Evolutionary conservation across 129 eudicot genomes (phyloP).

Genomic region (Lactuca saligna): DNA sequence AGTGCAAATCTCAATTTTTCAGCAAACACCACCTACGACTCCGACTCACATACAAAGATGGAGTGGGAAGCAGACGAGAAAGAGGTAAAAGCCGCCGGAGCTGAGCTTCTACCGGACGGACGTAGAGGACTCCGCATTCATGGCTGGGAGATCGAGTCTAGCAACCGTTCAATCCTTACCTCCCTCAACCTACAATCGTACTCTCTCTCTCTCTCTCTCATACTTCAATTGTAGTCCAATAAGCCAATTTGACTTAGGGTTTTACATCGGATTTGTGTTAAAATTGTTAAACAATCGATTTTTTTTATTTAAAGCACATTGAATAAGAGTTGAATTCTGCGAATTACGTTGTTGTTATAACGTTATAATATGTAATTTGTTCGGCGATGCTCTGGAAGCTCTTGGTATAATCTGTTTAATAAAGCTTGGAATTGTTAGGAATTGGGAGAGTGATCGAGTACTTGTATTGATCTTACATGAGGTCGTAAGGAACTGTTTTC

Average conservation of each 20-base stretch:
- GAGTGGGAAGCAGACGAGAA: slow-evolving; percentile 63
- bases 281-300: background rate
- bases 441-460: slow-evolving; percentile 19
- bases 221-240: background rate
- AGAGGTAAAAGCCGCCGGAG: slow-evolving; percentile 81
- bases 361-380: background rate
- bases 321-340: background rate
- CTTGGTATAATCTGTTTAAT: background rate
- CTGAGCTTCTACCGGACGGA: slow-evolving; percentile 56
- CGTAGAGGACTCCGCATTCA: slow-evolving; percentile 65
- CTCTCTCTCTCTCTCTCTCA: slow-evolving; percentile 24
- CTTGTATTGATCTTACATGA: slow-evolving; percentile 19
- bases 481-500: background rate
- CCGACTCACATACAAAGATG: slow-evolving; percentile 32
- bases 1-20: slow-evolving; percentile 5
- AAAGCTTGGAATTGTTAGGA: background rate
- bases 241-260: background rate
- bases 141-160: slow-evolving; percentile 96
- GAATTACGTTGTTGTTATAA: background rate
- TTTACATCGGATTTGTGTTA: background rate
- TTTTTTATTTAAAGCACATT: slow-evolving; percentile 9
- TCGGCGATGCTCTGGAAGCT: slow-evolving; percentile 5
- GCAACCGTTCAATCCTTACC: slow-evolving; percentile 72
- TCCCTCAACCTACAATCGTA: slow-evolving; percentile 68
- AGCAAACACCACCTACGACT: background rate